These are phyloP conservation scores for Phytophthora colocasiae DNA, from an alignment of 352 stramenopile genomes.

Conservation along the genomic window DNA sequence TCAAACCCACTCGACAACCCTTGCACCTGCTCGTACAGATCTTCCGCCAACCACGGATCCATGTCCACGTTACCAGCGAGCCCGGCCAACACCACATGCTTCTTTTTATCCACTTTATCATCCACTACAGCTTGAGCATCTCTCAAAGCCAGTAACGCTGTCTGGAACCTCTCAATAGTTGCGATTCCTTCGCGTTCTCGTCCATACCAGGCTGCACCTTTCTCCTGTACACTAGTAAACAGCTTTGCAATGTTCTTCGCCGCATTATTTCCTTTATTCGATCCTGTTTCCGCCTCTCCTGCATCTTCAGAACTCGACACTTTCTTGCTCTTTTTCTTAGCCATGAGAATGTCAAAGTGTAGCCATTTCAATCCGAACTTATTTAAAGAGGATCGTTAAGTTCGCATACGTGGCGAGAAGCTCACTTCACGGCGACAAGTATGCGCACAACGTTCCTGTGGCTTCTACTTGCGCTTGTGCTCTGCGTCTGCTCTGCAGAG, in stretches of 20 bases:
- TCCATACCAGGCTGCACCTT: conserved; percentile 56
- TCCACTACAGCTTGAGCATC: conserved; percentile 19
- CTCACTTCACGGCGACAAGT: conserved; percentile 20
- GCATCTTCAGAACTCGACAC: conserved; percentile 2
- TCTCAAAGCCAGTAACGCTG: conserved; percentile 56
- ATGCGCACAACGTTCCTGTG: conserved; percentile 30
- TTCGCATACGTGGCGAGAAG: conserved; percentile 22
- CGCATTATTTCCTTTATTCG: not conserved
- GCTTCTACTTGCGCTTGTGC: conserved; percentile 30
- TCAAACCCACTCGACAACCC: conserved; percentile 55
- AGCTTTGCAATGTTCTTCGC: conserved; percentile 16
- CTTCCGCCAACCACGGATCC: conserved; percentile 75
- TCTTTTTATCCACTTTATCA: conserved; percentile 7
- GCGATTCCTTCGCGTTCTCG: conserved; percentile 74
- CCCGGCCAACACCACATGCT: conserved; percentile 23
- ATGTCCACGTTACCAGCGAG: conserved; percentile 48
- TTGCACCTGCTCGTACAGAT: conserved; percentile 70
- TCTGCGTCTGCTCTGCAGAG: conserved; percentile 4
- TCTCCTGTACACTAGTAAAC: conserved; percentile 56
- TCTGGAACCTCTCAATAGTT: conserved; percentile 75
- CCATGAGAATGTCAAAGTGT: conserved; percentile 30
- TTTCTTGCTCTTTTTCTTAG: conserved; percentile 53
- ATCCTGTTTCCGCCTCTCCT: conserved; percentile 4
- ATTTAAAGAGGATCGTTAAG: conserved; percentile 14
- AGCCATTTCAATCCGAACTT: not conserved